Evolutionary conservation across 2,329 filamentous ascomycete species (phyloP).

Genomic region (Herpotrichia juniperi): DNA sequence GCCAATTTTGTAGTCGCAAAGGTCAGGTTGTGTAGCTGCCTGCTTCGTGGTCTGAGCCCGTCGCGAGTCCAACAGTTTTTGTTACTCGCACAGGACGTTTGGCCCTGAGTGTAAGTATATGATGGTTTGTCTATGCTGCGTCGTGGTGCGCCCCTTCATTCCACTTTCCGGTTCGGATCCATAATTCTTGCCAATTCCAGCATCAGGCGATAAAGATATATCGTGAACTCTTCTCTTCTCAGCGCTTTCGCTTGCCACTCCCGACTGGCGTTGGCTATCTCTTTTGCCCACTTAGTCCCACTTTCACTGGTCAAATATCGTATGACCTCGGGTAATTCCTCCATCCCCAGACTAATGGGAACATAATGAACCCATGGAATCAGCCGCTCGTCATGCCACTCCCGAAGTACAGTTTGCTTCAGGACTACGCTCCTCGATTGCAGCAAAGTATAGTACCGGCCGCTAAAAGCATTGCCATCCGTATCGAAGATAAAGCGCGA

Average conservation of each 20-base stretch:
- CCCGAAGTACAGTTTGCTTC: slow-evolving; percentile 44
- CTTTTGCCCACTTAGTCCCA: slow-evolving; percentile 17
- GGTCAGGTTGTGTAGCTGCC: no score
- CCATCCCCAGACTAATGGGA: slow-evolving; percentile 28
- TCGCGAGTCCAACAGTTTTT: no score
- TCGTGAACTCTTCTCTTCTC: slow-evolving; percentile 10
- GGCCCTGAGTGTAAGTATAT: no score
- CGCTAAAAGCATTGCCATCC: slow-evolving; percentile 26
- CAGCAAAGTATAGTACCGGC: slow-evolving; percentile 25
- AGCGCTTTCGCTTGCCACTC: slow-evolving; percentile 26
- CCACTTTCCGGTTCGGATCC: no score
- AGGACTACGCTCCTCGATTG: slow-evolving; percentile 16
- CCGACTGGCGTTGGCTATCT: slow-evolving; percentile 24
- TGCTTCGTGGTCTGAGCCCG: no score
- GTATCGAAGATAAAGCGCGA: slow-evolving; percentile 21
- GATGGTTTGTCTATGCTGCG: no score
- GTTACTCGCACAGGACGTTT: no score
- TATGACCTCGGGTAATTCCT: slow-evolving; percentile 25
- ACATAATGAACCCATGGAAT: slow-evolving; percentile 46
- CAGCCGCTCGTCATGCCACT: slow-evolving; percentile 45
- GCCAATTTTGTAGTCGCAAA: no score
- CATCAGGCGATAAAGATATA: no score
- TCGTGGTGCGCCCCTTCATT: no score
- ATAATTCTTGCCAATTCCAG: no score
- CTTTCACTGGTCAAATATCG: slow-evolving; percentile 15